These are phyloP conservation scores for Globisporangium lucens DNA, from an alignment of 352 stramenopile genomes.

Conservation along the genomic window DNA sequence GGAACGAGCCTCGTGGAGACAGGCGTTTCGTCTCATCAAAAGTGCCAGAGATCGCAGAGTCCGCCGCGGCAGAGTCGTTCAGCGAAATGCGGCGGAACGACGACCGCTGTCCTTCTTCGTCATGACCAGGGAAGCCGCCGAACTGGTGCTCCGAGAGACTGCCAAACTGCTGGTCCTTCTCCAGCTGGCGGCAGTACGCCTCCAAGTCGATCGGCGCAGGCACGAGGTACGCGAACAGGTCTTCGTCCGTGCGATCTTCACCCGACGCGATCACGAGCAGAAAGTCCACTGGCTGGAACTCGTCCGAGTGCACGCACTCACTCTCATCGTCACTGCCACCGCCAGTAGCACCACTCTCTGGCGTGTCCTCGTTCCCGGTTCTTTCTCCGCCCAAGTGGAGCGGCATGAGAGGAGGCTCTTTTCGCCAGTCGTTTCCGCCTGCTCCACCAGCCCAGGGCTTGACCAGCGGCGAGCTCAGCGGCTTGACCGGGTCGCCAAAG, in stretches of 20 bases:
- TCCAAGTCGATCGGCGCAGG: constrained; percentile 80
- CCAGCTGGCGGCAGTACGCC: constrained; percentile 70
- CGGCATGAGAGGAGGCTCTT: constrained; percentile 11
- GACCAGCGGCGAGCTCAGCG: constrained; percentile 39
- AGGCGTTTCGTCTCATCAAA: constrained; percentile 27
- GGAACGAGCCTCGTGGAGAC: constrained; percentile 46
- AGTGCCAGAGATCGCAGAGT: constrained; percentile 19
- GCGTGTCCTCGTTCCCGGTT: neutral
- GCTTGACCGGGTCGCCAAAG: constrained; percentile 59
- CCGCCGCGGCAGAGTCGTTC: constrained; percentile 24
- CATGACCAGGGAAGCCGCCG: constrained; percentile 3
- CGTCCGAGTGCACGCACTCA: neutral
- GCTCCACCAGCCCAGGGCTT: constrained; percentile 28
- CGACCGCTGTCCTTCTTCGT: constrained; percentile 1
- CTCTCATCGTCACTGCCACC: constrained; percentile 8
- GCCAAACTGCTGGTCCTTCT: constrained; percentile 43
- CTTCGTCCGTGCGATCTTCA: constrained; percentile 80
- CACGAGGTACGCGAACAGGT: constrained; percentile 76
- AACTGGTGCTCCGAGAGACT: neutral
- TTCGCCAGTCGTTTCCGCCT: constrained; percentile 11
- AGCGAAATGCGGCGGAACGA: constrained; percentile 9
- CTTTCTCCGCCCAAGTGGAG: constrained; percentile 13
- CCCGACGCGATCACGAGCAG: constrained; percentile 82
- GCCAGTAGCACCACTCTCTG: neutral
- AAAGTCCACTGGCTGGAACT: constrained; percentile 57